These are phyloP conservation scores for Aspergillus udagawae DNA, from an alignment of 2,329 filamentous ascomycete genomes.

Conservation along the genomic window DNA sequence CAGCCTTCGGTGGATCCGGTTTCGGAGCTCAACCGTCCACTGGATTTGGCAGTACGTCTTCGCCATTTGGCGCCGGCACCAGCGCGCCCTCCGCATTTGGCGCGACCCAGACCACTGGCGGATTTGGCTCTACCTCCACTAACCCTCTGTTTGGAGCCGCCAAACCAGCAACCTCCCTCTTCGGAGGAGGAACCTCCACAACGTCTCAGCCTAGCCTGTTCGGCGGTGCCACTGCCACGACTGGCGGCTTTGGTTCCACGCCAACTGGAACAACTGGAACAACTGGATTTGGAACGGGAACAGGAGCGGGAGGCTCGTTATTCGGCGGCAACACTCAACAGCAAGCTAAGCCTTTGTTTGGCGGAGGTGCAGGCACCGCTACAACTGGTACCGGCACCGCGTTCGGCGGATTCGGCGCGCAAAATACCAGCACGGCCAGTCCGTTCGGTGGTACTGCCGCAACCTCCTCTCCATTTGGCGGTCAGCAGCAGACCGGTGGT, in stretches of 20 bases:
- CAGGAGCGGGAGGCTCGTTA: conserved; percentile 30
- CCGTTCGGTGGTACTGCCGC: conserved; percentile 39
- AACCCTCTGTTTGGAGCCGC: conserved; percentile 43
- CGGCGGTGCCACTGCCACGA: conserved; percentile 34
- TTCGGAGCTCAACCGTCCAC: conserved; percentile 43
- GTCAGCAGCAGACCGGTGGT: conserved; percentile 27
- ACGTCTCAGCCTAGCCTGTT: conserved; percentile 38
- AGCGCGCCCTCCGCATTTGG: conserved; percentile 43
- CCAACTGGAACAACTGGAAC: conserved; percentile 19
- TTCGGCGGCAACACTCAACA: conserved; percentile 40
- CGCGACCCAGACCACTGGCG: conserved; percentile 36
- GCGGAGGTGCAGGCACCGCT: conserved; percentile 20
- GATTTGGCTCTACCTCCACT: conserved; percentile 31
- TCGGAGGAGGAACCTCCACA: conserved; percentile 28
- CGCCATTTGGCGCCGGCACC: conserved; percentile 37
- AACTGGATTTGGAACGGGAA: conserved; percentile 22
- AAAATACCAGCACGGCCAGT: conserved; percentile 34
- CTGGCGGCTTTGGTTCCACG: conserved; percentile 27
- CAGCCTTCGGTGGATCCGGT: conserved; percentile 50
- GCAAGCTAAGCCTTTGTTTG: conserved; percentile 35
- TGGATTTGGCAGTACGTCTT: conserved; percentile 43
- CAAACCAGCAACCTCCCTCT: conserved; percentile 40
- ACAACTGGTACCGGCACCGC: conserved; percentile 30
- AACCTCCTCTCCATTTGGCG: conserved; percentile 44
- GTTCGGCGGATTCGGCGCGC: conserved; percentile 36